Conservation (phyloP, 2,329 filamentous ascomycete genomes). For the Capronia coronata region DNA sequence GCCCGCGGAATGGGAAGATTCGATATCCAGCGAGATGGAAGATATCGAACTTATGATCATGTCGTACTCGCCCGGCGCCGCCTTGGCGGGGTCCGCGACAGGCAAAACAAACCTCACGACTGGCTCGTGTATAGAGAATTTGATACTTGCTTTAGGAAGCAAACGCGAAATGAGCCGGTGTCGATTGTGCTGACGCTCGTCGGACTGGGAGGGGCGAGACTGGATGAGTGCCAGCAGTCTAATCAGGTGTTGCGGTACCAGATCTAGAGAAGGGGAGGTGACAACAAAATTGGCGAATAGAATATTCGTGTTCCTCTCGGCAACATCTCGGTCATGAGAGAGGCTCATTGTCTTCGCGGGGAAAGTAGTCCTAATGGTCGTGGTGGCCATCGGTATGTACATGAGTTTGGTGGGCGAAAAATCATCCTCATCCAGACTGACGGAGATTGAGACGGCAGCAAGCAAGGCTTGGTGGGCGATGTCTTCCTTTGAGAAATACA, state of each 20-base stretch:
- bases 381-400: conserved; percentile 96
- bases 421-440: conserved; percentile 85
- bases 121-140: conserved; percentile 93
- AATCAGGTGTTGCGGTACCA: conserved; percentile 86
- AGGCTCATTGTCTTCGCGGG: conserved; percentile 90
- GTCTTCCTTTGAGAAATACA: conserved; percentile 93
- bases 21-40: conserved; percentile 83
- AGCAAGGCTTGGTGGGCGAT: conserved; percentile 91
- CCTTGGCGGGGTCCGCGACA: conserved; percentile 51
- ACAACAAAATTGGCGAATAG: conserved; percentile 93
- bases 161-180: conserved; percentile 78
- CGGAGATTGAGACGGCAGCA: conserved; percentile 83
- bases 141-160: conserved; percentile 87
- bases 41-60: conserved; percentile 93
- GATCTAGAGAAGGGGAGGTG: conserved; percentile 87
- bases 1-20: conserved; percentile 86
- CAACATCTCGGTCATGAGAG: conserved; percentile 59
- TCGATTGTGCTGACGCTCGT: conserved; percentile 41
- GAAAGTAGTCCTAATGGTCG: conserved; percentile 85
- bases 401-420: conserved; percentile 78
- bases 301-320: conserved; percentile 90
- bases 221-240: conserved; percentile 71
- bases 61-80: conserved; percentile 75
- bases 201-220: conserved; percentile 39
- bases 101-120: conserved; percentile 85